Evolutionary conservation across 164 flowering plant species (phyloP), one percentile per base, ranked within the genome.

Genomic region (Macadamia integrifolia): DNA sequence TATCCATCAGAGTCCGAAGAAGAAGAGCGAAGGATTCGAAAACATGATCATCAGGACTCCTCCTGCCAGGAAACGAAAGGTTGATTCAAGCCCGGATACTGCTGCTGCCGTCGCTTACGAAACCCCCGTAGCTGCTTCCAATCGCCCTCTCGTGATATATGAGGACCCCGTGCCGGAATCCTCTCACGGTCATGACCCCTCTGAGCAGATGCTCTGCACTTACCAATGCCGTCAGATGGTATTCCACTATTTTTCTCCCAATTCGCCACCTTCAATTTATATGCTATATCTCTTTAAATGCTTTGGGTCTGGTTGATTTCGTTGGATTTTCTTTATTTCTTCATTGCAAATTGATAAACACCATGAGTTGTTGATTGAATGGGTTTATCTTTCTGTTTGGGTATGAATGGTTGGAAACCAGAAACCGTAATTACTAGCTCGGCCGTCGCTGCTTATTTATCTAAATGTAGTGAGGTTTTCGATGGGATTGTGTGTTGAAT

Each of bases 141-240:
- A 75, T 46, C 77, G 43, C 17, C 78, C 64, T 14, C 81, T 90
- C 32, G 82, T 84, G 10, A 76, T 87, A 50, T 85, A 79, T 72
- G 92, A 90, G 73, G 86, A 87, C 44, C 78, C 82, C 49, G 48
- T 42, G 58, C 71, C 81, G 43, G 78, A 66, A n/a, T 49, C 81
- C 9, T 61, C 80, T n/a, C 65, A 78, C 18, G 60, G 66, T 15
- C 65, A 78, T 17, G 60, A 66, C 1, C 72, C 76, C 13, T 82
- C 88, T 11, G 83, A 83, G 17, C 90, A 83, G 29, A 74, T 86
- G 85, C 84, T 90, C 67, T 90, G 96, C 81, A 87, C 96, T 60
- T 92, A 86, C 58, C 94, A 92, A 64, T 90, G 98, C 70, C 93
- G 93, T 72, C 98, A 90, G 66, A 84, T 88, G 98, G 98, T 90